A percentile compares a stretch with the other conserved stretches of the same genome.
Evolutionary conservation across 1,284 basidiomycete species (phyloP).

Genomic region (Microbotryum violaceum): DNA sequence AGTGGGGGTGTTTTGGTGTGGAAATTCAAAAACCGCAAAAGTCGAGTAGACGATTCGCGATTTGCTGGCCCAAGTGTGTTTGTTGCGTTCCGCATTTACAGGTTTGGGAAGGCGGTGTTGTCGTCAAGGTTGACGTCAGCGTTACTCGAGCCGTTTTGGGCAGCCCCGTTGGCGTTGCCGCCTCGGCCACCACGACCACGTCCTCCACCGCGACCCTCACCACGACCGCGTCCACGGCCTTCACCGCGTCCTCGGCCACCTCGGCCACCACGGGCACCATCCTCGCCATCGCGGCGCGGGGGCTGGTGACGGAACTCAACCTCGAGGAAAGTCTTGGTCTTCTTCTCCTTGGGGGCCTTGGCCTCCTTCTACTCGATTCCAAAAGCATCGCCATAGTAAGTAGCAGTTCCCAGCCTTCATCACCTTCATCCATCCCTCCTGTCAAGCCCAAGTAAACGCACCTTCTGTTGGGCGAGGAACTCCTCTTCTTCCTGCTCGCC

Average conservation of each 20-base stretch:
- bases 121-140: constrained; percentile 21
- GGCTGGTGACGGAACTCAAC: constrained; percentile 28
- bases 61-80: no score
- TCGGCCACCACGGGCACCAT: constrained; percentile 18
- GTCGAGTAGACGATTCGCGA: no score
- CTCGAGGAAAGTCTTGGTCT: constrained; percentile 35
- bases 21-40: no score
- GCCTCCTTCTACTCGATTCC: constrained; percentile 22
- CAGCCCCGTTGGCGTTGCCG: constrained; percentile 6
- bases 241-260: constrained; percentile 22
- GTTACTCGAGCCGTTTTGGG: constrained; percentile 3
- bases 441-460: constrained; percentile 5
- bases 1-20: no score
- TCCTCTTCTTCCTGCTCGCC: constrained; percentile 24
- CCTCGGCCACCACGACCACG: constrained; percentile 18
- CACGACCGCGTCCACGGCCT: constrained; percentile 23
- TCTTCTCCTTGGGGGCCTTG: constrained; percentile 34
- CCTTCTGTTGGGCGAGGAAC: constrained; percentile 22
- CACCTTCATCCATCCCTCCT: background rate
- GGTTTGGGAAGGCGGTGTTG: constrained; percentile 26
- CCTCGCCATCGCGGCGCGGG: constrained; percentile 13
- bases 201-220: constrained; percentile 28
- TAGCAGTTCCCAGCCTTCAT: background rate
- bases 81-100: constrained; percentile 1
- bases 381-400: background rate